phyloP scores from a whole-genome alignment of 768 basidiomycete genomes.

The Amanita subjunquillea region DNA sequence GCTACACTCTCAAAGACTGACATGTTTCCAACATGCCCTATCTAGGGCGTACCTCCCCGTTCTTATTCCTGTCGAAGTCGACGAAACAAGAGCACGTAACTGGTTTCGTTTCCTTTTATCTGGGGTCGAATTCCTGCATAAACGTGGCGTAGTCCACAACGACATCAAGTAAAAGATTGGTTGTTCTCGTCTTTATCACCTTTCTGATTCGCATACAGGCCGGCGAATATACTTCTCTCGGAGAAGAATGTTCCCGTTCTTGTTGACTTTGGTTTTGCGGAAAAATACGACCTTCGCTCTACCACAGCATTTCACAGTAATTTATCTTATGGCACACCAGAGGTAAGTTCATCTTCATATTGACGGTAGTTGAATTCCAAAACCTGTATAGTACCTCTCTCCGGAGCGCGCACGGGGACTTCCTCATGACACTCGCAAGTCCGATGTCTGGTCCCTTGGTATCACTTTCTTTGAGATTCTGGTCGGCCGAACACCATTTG shows the following conservation, averaged over 20 bases:
- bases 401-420: constrained; percentile 86
- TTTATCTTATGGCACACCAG: constrained; percentile 84
- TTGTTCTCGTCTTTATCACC: not conserved
- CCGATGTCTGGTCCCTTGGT: constrained; percentile 80
- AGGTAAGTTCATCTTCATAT: constrained; percentile 33
- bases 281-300: constrained; percentile 62
- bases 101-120: constrained; percentile 82
- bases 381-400: constrained; percentile 64
- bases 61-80: constrained; percentile 81
- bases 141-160: constrained; percentile 80
- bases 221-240: constrained; percentile 88
- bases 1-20: constrained; percentile 17
- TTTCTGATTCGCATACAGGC: constrained; percentile 34
- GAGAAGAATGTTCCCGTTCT: constrained; percentile 72
- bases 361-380: constrained; percentile 2
- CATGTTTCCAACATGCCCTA: constrained; percentile 3
- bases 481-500: constrained; percentile 87
- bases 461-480: constrained; percentile 94
- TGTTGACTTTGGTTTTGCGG: constrained; percentile 95
- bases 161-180: constrained; percentile 66
- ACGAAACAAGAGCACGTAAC: constrained; percentile 61
- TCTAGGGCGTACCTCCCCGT: constrained; percentile 79
- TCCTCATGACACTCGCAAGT: constrained; percentile 89
- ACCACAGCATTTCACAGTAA: constrained; percentile 71
- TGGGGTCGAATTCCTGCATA: constrained; percentile 77